Conservation (phyloP, 2,329 filamentous ascomycete species). For the Paecilomyces variotii region DNA sequence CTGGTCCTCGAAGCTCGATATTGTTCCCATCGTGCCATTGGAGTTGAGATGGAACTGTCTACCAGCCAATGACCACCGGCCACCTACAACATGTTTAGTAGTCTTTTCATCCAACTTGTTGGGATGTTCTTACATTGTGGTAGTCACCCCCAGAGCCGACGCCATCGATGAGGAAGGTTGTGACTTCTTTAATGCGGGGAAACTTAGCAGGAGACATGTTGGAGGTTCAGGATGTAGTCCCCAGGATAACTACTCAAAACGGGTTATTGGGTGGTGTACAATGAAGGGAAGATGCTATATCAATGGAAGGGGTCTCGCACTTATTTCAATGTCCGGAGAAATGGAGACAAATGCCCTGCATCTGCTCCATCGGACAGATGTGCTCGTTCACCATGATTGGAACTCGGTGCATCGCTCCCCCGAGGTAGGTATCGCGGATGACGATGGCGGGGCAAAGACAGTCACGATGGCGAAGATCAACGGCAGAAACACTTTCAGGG, state of each 20-base stretch:
- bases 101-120: background rate
- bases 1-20: conserved; percentile 82
- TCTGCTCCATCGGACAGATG: background rate
- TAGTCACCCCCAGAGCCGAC: conserved; percentile 52
- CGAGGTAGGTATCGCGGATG: conserved; percentile 14
- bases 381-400: background rate
- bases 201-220: conserved; percentile 29
- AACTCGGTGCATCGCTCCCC: conserved; percentile 23
- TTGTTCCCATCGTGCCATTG: conserved; percentile 81
- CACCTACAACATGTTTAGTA: conserved; percentile 17
- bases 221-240: conserved; percentile 1
- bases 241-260: background rate
- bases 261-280: background rate
- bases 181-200: conserved; percentile 38
- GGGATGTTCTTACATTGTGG: conserved; percentile 68
- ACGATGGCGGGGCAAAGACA: background rate
- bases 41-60: conserved; percentile 84
- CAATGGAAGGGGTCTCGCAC: background rate
- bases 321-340: background rate
- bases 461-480: background rate
- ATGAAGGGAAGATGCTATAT: background rate
- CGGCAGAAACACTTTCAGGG: background rate
- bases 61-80: conserved; percentile 65
- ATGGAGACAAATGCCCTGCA: background rate
- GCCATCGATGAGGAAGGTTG: conserved; percentile 39